Conservation (phyloP, 306 rosid genomes). For the Begonia fuchsioides region DNA sequence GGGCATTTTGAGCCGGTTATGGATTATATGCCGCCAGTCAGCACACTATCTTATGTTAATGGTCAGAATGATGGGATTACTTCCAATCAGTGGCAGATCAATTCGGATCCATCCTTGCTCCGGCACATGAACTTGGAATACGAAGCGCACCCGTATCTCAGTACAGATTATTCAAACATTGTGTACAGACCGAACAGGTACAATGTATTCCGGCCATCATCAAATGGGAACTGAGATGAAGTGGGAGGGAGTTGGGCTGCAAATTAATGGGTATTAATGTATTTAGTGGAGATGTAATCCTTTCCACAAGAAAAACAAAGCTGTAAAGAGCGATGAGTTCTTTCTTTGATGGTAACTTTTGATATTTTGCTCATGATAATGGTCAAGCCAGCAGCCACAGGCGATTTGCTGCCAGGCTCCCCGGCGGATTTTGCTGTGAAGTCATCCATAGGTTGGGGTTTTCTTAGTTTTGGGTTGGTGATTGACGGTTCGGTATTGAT, state of each 20-base stretch:
- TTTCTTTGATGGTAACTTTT: neutral
- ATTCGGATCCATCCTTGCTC: constrained; percentile 39
- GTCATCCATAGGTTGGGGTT: no score
- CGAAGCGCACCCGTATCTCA: constrained; percentile 46
- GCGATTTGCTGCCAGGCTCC: no score
- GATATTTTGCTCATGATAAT: no score
- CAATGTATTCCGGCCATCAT: constrained; percentile 72
- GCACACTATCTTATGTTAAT: constrained; percentile 33
- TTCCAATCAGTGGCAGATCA: constrained; percentile 63
- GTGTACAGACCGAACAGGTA: constrained; percentile 54
- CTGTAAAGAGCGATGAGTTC: constrained; percentile 42
- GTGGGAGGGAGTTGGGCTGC: constrained; percentile 16
- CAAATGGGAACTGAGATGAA: constrained; percentile 52
- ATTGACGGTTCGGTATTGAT: no score
- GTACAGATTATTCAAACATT: constrained; percentile 60
- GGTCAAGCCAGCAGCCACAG: neutral
- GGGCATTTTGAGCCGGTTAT: constrained; percentile 38
- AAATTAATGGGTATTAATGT: constrained; percentile 52
- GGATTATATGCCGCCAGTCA: constrained; percentile 42
- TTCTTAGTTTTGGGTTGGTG: no score
- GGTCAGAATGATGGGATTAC: constrained; percentile 70
- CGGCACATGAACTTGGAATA: constrained; percentile 44
- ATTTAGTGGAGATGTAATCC: constrained; percentile 65
- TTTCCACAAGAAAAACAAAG: constrained; percentile 51
- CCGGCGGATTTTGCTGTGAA: no score